Base-by-base conservation (phyloP, 768 basidiomycete genomes). In the Auriculariales sp. region DNA sequence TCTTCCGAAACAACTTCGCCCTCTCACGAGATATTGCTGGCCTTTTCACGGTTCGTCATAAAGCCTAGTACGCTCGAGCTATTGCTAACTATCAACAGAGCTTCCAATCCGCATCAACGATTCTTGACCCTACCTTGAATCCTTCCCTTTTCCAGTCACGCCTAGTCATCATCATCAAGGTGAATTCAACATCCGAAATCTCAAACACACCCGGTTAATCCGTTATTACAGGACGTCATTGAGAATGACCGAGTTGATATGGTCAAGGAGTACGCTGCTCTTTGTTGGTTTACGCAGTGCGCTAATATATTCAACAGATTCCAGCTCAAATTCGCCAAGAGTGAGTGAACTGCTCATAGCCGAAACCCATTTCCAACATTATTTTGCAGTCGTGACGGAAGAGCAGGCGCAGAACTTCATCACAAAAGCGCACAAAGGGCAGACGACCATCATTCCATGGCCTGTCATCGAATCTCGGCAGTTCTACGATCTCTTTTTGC, bases 1-100 rank as follows among this genome's bases (percentile, higher is more conserved):
- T n/a, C 79, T 2, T 79, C 79, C 64, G 79, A 3, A 79, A 81
- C 50, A 81, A 81, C 48, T 81, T 81, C 49, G 76, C 78, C 0
- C 61, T 80, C 2, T 73, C 75, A 36, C 66, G 77, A 17, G 76
- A 79, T 53, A 76, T 81, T 15, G 68, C 72, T 3, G 75, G 75
- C 2, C 68, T 79, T 2, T 81, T 62, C 77, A 78, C 52, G 71
- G 74, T 0, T 75, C 74, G n/a, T 70, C 74, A n/a, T 70, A 39
- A 9, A 14, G 2, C 4, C 31, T 32, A 32, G 31, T n/a, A n/a
- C n/a, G n/a, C 24, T 44, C 19, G 4, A 50, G 51, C 9, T 36
- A 19, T 6, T 30, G 2, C 29, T 6, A 9, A 31, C 6, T 46
- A n/a, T 42, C 10, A 10, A 9, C 28, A 54, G 54, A 56, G 55